Conservation (phyloP, 169 alveolate species). For the Plasmodium coatneyi region DNA sequence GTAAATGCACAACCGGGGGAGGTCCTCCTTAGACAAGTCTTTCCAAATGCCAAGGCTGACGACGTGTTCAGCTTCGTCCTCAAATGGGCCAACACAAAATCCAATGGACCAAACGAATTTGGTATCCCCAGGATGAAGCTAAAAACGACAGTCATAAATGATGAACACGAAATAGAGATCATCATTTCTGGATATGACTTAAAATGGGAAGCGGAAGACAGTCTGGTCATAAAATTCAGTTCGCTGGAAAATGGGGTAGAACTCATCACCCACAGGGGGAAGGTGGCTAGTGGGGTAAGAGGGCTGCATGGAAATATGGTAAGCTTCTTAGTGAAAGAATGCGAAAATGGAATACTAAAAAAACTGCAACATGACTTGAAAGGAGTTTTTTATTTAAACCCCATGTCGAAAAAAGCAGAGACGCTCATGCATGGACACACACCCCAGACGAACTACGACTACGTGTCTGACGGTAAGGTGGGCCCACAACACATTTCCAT, state of each 20-base stretch:
- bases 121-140: conserved; percentile 66
- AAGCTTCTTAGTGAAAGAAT: conserved; percentile 72
- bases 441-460: conserved; percentile 30
- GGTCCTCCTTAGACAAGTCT: conserved; percentile 20
- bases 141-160: conserved; percentile 31
- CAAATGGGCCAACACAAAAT: conserved; percentile 48
- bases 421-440: conserved; percentile 37
- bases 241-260: conserved; percentile 8
- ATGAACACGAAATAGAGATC: conserved; percentile 43
- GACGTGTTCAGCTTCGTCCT: conserved; percentile 38
- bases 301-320: conserved; percentile 75
- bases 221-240: conserved; percentile 43
- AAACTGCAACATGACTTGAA: conserved; percentile 81
- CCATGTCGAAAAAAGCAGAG: conserved; percentile 24
- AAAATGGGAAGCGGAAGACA: conserved; percentile 74
- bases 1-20: conserved; percentile 1
- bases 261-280: conserved; percentile 72
- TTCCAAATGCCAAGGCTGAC: conserved; percentile 40
- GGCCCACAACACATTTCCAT: conserved; percentile 23
- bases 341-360: conserved; percentile 76
- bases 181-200: conserved; percentile 29
- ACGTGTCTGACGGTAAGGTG: background rate
- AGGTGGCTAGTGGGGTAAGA: conserved; percentile 74
- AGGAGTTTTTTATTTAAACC: conserved; percentile 67
- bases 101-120: conserved; percentile 35